Base-by-base conservation (phyloP, 108 stramenopile genomes). In the Nitzschia palea region DNA sequence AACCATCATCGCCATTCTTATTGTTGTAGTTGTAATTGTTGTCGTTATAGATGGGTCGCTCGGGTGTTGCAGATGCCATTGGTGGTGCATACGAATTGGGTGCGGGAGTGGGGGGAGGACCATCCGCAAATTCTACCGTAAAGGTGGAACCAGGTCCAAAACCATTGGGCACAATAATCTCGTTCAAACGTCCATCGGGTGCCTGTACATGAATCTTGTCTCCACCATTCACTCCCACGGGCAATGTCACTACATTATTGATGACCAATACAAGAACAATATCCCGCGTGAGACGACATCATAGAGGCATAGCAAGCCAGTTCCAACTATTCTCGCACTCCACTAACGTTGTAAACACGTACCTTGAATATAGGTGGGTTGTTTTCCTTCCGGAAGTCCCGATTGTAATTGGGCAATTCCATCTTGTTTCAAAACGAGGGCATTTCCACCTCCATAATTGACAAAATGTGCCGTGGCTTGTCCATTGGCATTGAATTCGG, bases 131-230 rank as follows among this genome's bases (percentile, higher is more conserved):
- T 65, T 93, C 89, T 1, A 93, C 92, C 2, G 92, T 93, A 71
- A 93, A 93, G 1, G 86, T 88, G 0, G 83, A 82, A 25, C 92
- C 89, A n/a, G 88, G 82, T 44, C 86, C 83, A 74, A 93, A 86
- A 20, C 92, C 92, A 26, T 43, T 64, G 15, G 89, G 92, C 9
- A 93, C 84, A 3, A 81, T 71, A 36, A 93, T 86, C 36, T 83
- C 88, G 78, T 90, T 90, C 54, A 89, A 55, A 64, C 82, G 55
- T 35, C 92, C 92, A 59, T 90, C 86, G 2, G 89, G 92, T 10
- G 88, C 89, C n/a, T 58, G 65, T 3, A 93, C 92, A 47, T 88
- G 88, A 52, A 93, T 93, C 27, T 77, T 74, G 37, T 93, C 85
- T 51, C 92, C 92, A 0, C 82, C 64, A 9, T 77, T 36, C 32